These are phyloP conservation scores for Holtermanniella nyarrowii DNA, from an alignment of 768 basidiomycete species.

Conservation along the genomic window DNA sequence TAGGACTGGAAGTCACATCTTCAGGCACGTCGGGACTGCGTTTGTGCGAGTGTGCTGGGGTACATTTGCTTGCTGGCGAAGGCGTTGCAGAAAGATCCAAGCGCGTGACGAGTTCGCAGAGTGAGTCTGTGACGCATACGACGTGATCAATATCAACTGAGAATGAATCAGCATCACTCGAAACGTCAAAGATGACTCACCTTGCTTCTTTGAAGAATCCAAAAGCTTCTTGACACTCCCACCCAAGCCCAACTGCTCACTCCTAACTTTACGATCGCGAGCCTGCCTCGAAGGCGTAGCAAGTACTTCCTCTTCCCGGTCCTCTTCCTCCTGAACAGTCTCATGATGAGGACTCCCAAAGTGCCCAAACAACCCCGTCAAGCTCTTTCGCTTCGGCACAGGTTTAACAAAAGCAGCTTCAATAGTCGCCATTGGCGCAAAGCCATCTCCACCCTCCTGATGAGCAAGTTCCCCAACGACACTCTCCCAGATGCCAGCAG, in stretches of 20 bases:
- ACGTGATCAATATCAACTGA: conserved; percentile 19
- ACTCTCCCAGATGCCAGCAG: conserved; percentile 13
- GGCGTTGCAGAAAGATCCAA: conserved; percentile 22
- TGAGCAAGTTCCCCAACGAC: conserved; percentile 5
- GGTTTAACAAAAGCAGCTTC: conserved; percentile 8
- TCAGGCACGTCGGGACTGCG: conserved; percentile 2
- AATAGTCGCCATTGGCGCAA: conserved; percentile 2
- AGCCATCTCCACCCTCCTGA: conserved; percentile 1
- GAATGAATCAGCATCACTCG: conserved; percentile 15
- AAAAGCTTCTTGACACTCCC: neutral
- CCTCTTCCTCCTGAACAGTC: conserved; percentile 6
- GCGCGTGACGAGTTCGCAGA: conserved; percentile 19
- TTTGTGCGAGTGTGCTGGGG: neutral
- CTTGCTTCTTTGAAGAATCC: neutral
- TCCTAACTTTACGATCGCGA: neutral
- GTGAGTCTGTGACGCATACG: conserved; percentile 28
- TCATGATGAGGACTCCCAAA: conserved; percentile 8
- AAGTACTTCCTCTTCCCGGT: neutral
- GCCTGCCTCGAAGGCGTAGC: neutral
- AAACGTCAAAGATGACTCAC: neutral
- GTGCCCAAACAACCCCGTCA: conserved; percentile 27
- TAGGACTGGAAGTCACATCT: conserved; percentile 18
- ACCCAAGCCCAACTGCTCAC: neutral
- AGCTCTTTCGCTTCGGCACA: conserved; percentile 32
- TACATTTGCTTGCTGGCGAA: neutral